A percentile compares a stretch with the other conserved stretches of the same genome.
phyloP scores from a whole-genome alignment of 257 asterid species.

The Nicotiana noctiflora region DNA sequence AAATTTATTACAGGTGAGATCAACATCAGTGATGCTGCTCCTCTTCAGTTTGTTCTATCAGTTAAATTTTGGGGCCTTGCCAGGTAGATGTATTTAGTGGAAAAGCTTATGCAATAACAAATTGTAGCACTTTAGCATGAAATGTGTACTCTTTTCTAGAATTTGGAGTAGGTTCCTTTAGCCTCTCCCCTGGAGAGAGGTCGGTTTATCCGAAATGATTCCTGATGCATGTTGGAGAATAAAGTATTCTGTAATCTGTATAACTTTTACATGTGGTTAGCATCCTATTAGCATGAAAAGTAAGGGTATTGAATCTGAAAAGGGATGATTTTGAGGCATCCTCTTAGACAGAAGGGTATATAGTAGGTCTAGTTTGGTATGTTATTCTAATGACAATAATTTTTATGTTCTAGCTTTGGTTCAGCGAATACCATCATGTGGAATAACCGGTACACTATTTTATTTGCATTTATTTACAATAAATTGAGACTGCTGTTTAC shows the following conservation, averaged over 20 bases:
- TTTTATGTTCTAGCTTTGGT: background rate
- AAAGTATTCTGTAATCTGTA: background rate
- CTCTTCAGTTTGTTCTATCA: background rate
- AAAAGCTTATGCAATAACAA: background rate
- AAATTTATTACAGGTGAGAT: background rate
- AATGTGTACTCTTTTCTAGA: background rate
- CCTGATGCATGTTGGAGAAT: background rate
- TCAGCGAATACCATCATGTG: background rate
- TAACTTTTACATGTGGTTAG: background rate
- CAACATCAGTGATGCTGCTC: background rate
- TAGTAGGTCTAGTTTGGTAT: background rate
- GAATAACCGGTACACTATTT: background rate
- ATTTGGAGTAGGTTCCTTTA: background rate
- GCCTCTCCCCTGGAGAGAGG: background rate
- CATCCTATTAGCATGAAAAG: background rate
- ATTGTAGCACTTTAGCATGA: background rate
- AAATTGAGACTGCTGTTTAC: background rate
- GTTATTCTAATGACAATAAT: background rate
- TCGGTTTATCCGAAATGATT: background rate
- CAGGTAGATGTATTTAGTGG: background rate
- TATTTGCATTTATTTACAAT: background rate
- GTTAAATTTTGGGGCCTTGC: background rate
- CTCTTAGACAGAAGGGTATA: background rate
- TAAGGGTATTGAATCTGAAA: background rate
- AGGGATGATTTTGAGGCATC: background rate